phyloP scores from a whole-genome alignment of 2,329 filamentous ascomycete species.

The Sclerotinia subarctica region DNA sequence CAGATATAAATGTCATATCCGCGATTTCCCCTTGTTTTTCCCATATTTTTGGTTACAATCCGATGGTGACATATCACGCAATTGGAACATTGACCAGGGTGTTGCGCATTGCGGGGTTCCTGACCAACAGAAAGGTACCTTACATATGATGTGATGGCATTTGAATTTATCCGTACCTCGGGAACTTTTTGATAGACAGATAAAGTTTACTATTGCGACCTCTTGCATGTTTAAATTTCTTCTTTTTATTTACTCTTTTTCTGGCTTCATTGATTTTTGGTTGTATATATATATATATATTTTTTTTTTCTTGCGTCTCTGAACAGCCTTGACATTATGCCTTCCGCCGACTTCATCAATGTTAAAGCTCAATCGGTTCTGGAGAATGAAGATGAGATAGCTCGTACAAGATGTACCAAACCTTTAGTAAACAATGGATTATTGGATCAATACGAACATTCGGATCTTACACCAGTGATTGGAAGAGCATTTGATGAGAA shows the following conservation, averaged over 20 bases:
- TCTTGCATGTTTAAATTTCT: no score
- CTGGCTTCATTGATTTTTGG: background rate
- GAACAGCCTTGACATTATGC: background rate
- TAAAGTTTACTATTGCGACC: background rate
- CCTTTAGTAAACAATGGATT: constrained; percentile 23
- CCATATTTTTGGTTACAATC: background rate
- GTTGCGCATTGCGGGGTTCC: background rate
- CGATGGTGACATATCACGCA: constrained; percentile 19
- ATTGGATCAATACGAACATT: constrained; percentile 27
- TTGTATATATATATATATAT: background rate
- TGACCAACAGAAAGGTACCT: background rate
- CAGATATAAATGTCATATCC: background rate
- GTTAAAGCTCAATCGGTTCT: background rate
- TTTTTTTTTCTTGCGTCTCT: background rate
- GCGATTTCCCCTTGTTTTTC: background rate
- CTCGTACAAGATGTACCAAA: constrained; percentile 18
- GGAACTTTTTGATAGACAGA: background rate
- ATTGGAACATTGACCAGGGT: constrained; percentile 1
- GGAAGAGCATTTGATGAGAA: constrained; percentile 55
- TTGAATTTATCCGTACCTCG: constrained; percentile 6
- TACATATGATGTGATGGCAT: background rate
- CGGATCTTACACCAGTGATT: constrained; percentile 30
- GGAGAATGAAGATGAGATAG: constrained; percentile 11
- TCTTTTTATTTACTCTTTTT: background rate
- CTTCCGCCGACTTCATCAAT: constrained; percentile 10